Percentiles rank a stretch among this genome's conserved stretches.
Conservation (phyloP, 306 rosid species). For the Cucurbita ficifolia region DNA sequence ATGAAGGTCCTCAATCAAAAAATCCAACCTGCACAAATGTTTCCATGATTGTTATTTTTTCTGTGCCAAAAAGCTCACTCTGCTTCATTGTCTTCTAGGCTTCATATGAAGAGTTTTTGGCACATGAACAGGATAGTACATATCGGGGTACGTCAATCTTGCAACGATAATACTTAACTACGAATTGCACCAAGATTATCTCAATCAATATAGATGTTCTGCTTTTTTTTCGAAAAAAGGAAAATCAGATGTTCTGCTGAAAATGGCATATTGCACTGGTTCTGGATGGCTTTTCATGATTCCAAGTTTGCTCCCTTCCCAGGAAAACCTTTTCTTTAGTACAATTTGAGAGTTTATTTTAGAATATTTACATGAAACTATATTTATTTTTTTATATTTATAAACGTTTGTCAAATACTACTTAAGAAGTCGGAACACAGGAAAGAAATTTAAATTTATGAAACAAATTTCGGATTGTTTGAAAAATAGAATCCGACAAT, state of each 20-base stretch:
- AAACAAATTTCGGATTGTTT: neutral
- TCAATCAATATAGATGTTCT: neutral
- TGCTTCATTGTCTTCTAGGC: conserved; percentile 28
- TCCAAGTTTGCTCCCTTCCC: neutral
- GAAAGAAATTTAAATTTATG: neutral
- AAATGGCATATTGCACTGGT: neutral
- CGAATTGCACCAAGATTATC: neutral
- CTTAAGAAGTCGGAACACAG: neutral
- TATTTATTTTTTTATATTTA: neutral
- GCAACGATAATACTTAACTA: neutral
- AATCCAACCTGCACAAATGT: neutral
- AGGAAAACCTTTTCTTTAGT: neutral
- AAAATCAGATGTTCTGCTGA: neutral
- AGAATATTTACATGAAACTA: neutral
- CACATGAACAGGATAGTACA: conserved; percentile 56
- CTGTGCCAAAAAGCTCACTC: neutral
- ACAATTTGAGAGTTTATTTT: neutral
- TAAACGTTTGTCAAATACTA: neutral
- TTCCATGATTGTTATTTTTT: neutral
- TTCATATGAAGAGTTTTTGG: conserved; percentile 60
- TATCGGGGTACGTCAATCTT: conserved; percentile 42
- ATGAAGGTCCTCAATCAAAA: conserved; percentile 39
- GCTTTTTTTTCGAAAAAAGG: too few relatives aligned
- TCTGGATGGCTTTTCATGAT: neutral
- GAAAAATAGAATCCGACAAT: neutral